These are phyloP conservation scores for Ceriops zippeliana DNA, from an alignment of 345 rosid species.

Conservation along the genomic window DNA sequence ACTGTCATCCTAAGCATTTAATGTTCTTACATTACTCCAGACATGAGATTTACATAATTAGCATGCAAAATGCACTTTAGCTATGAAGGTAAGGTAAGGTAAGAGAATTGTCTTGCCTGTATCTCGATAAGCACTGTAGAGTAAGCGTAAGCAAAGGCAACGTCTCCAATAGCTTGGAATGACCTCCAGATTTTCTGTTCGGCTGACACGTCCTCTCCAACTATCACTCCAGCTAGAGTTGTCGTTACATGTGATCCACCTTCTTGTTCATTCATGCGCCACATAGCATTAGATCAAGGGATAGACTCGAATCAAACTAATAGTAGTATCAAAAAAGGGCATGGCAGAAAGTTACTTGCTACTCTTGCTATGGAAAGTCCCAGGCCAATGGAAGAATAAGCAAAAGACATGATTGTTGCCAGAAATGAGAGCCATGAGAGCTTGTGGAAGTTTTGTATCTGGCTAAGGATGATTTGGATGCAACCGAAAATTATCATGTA, in stretches of 20 bases:
- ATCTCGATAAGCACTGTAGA: constrained; percentile 78
- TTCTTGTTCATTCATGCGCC: neutral
- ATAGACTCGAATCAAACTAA: neutral
- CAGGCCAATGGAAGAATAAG: constrained; percentile 68
- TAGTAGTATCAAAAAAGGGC: neutral
- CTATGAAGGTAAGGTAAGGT: neutral
- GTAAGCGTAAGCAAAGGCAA: constrained; percentile 84
- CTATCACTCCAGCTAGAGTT: constrained; percentile 46
- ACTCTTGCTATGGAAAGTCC: constrained; percentile 71
- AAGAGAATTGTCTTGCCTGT: constrained; percentile 44
- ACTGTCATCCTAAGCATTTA: too few species aligned
- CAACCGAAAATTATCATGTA: constrained; percentile 66
- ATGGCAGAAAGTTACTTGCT: constrained; percentile 19
- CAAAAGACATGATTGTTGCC: constrained; percentile 85
- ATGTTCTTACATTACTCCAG: neutral
- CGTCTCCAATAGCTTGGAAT: constrained; percentile 72
- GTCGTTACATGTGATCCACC: constrained; percentile 43
- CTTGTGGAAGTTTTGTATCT: constrained; percentile 78
- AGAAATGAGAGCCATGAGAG: constrained; percentile 84
- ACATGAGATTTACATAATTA: neutral
- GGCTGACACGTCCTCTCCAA: constrained; percentile 65
- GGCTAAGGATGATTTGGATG: constrained; percentile 70
- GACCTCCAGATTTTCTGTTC: constrained; percentile 76
- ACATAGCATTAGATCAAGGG: too few species aligned
- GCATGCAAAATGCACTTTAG: neutral